Base-by-base conservation (phyloP, 169 alveolate species). In the Plasmodium gallinaceum region DNA sequence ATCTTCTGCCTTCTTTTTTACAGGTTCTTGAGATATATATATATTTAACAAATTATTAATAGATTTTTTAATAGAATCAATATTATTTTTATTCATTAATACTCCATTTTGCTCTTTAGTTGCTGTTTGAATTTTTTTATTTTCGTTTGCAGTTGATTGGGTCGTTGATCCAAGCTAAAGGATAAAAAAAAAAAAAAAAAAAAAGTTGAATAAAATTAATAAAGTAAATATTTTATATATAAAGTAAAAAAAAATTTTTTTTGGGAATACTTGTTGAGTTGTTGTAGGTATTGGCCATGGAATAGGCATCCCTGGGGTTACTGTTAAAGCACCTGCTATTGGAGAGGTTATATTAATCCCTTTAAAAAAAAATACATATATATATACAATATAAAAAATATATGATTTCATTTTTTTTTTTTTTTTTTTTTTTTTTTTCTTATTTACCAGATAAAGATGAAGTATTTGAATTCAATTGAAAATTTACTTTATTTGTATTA, bases 281-380 rank as follows among this genome's bases (percentile, higher is more conserved):
- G 97, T 95, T 20, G 97, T 95, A 48, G 97, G 97, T n/a, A 94
- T 74, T 37, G 97, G 97, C 97, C 97, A 95, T 14, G 97, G 97
- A 42, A 95, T 95, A 5, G 97, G 97, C 97, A 95, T 95, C 26
- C 97, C 97, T 2, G 97, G 97, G 46, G 94, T 87, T 88, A 95
- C 93, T 6, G 96, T 95, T 24, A 93, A 76, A 5, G 97, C 97
- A 5, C 95, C 97, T 6, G 97, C 97, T 2, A 94, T 94, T 5
- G 97, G 97, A 22, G 97, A 96, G 7, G 97, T 94, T 20, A 95
- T 93, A 24, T 72, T 65, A 18, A 68, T 8, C 0, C 94, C 91
- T 62, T 43, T 9, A 39, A 57, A 32, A 64, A 54, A 48, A 16
- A 42, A 10, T 32, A 65, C n/a, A 65, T 26, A 16, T 65, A 65